A percentile compares a stretch with the other conserved stretches of the same genome.
phyloP scores from a whole-genome alignment of 2,329 filamentous ascomycete genomes.

The Colletotrichum aenigma region DNA sequence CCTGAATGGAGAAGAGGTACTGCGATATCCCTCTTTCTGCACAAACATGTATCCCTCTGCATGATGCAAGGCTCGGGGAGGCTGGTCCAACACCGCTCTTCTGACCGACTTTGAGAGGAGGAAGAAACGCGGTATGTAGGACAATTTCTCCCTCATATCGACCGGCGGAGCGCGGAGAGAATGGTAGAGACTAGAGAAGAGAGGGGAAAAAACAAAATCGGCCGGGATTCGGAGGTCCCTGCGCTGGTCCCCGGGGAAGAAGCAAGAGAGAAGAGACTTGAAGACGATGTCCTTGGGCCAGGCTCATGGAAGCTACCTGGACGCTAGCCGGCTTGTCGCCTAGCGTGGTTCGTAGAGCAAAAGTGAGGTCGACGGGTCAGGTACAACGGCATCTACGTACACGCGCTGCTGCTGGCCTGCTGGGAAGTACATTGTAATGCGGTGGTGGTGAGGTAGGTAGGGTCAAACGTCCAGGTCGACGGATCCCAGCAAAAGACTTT shows the following conservation, averaged over 20 bases:
- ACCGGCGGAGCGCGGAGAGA: not conserved
- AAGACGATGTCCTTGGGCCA: conserved; percentile 16
- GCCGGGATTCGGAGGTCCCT: conserved; percentile 15
- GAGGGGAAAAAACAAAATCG: conserved; percentile 1
- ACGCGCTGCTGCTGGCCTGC: not conserved
- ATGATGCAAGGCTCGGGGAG: conserved; percentile 13
- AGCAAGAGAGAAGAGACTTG: not conserved
- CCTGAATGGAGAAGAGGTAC: not conserved
- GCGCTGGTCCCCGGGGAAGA: conserved; percentile 5
- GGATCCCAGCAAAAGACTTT: conserved; percentile 6
- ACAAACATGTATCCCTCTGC: not conserved
- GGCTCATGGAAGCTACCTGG: conserved; percentile 17
- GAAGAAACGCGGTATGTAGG: conserved; percentile 3
- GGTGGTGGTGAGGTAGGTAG: not conserved
- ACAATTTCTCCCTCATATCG: conserved; percentile 1
- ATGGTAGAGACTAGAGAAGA: not conserved
- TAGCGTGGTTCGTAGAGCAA: conserved; percentile 13
- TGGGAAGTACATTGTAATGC: not conserved
- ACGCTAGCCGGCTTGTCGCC: conserved; percentile 7
- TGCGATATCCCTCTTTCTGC: not conserved
- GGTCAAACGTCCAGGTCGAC: not conserved
- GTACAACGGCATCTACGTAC: not conserved
- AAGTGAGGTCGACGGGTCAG: not conserved
- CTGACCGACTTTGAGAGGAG: conserved; percentile 7
- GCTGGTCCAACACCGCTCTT: not conserved